Conservation (phyloP, 495 filamentous ascomycete genomes). For the Hypoxylon perforatum region DNA sequence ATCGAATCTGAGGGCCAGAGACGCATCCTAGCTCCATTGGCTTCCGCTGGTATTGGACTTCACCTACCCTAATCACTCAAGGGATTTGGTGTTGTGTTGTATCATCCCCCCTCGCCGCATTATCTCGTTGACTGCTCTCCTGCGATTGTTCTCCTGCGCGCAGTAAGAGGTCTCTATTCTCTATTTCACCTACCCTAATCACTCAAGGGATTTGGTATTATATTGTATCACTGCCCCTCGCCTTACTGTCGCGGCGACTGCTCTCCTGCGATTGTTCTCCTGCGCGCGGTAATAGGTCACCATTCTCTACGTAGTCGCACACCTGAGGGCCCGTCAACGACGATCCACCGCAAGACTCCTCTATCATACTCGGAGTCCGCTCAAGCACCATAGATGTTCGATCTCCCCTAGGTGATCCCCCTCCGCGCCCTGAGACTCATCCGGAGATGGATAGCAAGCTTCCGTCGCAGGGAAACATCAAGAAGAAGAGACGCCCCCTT, state of each 20-base stretch:
- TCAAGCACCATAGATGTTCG: conserved; percentile 37
- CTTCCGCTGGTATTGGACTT: conserved; percentile 48
- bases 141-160: no score
- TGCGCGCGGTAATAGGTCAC: no score
- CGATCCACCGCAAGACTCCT: conserved; percentile 47
- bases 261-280: no score
- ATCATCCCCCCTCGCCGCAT: no score
- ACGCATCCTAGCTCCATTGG: conserved; percentile 47
- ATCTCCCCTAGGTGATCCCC: conserved; percentile 37
- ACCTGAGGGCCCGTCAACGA: conserved; percentile 42
- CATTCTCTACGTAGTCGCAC: conserved; percentile 49
- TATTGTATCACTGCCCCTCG: no score
- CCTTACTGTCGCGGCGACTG: no score
- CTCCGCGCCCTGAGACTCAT: conserved; percentile 27
- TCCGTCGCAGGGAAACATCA: conserved; percentile 60
- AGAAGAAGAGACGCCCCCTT: conserved; percentile 59
- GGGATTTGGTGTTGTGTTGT: no score
- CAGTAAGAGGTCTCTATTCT: no score
- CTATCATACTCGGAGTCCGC: conserved; percentile 47
- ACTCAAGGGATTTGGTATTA: no score
- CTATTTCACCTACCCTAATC: no score
- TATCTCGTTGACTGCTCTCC: no score
- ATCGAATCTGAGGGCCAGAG: conserved; percentile 47
- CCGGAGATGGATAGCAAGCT: conserved; percentile 28
- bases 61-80: no score